Conservation (phyloP, 768 basidiomycete genomes). For the Calocybe indica region DNA sequence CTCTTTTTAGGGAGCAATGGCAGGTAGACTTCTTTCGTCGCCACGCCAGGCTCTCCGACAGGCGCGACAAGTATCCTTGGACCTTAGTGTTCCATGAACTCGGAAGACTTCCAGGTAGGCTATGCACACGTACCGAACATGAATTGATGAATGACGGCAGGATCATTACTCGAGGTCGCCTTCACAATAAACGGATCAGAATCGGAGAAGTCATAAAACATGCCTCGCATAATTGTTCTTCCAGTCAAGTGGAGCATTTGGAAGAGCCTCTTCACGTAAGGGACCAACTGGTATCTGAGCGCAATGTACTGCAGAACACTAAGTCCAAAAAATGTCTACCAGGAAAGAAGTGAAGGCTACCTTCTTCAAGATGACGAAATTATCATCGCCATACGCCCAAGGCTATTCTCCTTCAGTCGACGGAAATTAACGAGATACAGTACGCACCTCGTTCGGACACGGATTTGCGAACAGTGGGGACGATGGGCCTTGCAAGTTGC, state of each 20-base stretch:
- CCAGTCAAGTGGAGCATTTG: slow-evolving; percentile 23
- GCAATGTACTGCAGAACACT: slow-evolving; percentile 21
- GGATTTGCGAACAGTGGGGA: slow-evolving; percentile 21
- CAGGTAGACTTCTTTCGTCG: slow-evolving; percentile 22
- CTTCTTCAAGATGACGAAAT: slow-evolving; percentile 28
- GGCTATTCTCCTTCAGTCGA: slow-evolving; percentile 13
- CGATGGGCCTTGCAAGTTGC: slow-evolving; percentile 16
- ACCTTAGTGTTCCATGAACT: slow-evolving; percentile 11
- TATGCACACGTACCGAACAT: slow-evolving; percentile 22
- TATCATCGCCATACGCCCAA: slow-evolving; percentile 30
- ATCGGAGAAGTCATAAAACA: slow-evolving; percentile 27
- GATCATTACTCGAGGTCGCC: slow-evolving; percentile 21
- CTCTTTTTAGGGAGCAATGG: slow-evolving; percentile 14
- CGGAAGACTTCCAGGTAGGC: neutral
- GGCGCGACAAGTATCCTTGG: slow-evolving; percentile 25
- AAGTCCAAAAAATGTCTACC: no score
- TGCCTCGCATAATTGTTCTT: slow-evolving; percentile 23
- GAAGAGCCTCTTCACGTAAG: slow-evolving; percentile 25
- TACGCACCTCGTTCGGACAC: slow-evolving; percentile 27
- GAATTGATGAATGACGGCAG: slow-evolving; percentile 23
- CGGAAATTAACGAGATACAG: neutral
- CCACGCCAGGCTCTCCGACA: slow-evolving; percentile 22
- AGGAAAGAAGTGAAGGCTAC: slow-evolving; percentile 5
- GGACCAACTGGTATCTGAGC: slow-evolving; percentile 28
- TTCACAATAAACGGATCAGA: slow-evolving; percentile 20